Evolutionary conservation across 225 moss, liverwort and hornwort genomes (phyloP).

Genomic region (Anthoceros angustus): DNA sequence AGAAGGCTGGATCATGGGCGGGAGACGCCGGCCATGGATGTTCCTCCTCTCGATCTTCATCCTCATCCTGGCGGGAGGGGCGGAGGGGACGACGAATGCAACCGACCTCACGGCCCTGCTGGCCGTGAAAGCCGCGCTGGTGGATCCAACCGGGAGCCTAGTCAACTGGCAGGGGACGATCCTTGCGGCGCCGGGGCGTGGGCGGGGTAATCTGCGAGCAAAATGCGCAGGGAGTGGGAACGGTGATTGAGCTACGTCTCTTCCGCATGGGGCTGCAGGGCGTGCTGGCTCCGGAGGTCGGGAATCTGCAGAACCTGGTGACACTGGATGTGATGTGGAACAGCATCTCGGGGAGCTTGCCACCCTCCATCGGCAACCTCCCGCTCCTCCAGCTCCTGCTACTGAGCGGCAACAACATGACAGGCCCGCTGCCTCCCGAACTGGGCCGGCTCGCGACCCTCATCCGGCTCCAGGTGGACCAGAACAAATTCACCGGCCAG

Average conservation of each 20-base stretch:
- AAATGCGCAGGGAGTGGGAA: not conserved
- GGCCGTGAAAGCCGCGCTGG: not conserved
- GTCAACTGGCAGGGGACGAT: not conserved
- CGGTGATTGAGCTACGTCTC: not conserved
- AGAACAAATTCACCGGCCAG: not conserved
- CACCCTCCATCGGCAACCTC: not conserved
- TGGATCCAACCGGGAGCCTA: not conserved
- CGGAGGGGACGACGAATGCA: no score
- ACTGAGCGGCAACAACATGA: slow-evolving; percentile 11
- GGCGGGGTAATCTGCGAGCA: not conserved
- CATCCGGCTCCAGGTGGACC: slow-evolving; percentile 6
- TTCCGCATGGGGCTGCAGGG: not conserved
- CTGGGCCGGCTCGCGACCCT: slow-evolving; percentile 3
- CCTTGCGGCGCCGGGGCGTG: not conserved
- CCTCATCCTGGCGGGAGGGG: no score
- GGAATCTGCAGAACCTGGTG: not conserved
- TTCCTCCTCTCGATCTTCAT: no score
- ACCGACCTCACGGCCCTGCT: no score
- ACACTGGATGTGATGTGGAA: not conserved
- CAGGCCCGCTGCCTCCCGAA: not conserved
- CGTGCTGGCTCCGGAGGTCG: not conserved
- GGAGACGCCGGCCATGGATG: no score
- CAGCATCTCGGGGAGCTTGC: not conserved
- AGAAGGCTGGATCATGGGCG: no score
- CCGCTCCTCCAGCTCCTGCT: not conserved